Evolutionary conservation across 2,329 filamentous ascomycete species (phyloP).

Genomic region (Aspergillus intermedius): DNA sequence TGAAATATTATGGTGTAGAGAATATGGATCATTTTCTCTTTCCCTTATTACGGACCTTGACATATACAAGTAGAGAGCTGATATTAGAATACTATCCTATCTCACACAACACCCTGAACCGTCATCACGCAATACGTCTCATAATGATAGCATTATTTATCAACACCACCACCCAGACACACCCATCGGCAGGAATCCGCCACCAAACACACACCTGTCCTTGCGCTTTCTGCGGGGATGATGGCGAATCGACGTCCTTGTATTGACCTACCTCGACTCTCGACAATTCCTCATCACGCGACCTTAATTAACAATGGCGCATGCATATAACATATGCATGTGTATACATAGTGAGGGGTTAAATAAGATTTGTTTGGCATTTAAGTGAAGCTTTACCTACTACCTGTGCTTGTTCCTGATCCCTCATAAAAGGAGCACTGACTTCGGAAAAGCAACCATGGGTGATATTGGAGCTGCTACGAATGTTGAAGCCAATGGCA

Average conservation of each 20-base stretch:
- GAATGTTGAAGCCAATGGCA: neutral
- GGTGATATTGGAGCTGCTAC: slow-evolving; percentile 7
- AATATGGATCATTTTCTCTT: no score
- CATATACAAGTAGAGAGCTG: no score
- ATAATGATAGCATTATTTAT: neutral
- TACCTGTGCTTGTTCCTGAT: neutral
- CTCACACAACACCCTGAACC: no score
- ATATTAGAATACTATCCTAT: no score
- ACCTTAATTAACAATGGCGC: neutral
- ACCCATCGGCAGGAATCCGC: neutral
- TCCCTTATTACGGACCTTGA: no score
- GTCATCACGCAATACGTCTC: neutral
- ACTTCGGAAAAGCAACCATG: slow-evolving; percentile 7
- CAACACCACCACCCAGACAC: neutral
- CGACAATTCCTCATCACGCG: neutral
- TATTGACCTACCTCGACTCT: neutral
- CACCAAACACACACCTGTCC: slow-evolving; percentile 5
- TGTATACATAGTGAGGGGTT: neutral
- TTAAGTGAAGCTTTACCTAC: neutral
- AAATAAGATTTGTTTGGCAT: no score
- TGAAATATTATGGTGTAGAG: no score
- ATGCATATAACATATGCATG: no score
- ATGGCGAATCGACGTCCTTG: slow-evolving; percentile 15
- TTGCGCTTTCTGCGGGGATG: slow-evolving; percentile 12
- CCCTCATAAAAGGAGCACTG: no score